Conservation (phyloP, 1,284 basidiomycete genomes). For the Microbotryomycetes sp. region DNA sequence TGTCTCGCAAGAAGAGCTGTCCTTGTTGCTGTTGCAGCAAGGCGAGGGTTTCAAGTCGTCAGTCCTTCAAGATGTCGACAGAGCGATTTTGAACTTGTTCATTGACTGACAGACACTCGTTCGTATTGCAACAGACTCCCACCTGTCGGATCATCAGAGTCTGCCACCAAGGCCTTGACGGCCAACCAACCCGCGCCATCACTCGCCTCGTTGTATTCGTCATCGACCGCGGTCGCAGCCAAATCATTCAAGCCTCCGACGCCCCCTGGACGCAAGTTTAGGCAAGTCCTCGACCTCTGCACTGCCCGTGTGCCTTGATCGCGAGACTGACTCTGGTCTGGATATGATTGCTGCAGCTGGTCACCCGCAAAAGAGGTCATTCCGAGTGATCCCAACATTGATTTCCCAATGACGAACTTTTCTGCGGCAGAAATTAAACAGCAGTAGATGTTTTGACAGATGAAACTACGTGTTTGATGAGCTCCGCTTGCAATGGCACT, state of each 20-base stretch:
- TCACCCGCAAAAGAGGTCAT: background rate
- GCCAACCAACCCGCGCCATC: constrained; percentile 28
- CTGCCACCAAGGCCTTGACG: constrained; percentile 21
- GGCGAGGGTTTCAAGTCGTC: constrained; percentile 27
- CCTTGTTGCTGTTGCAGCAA: constrained; percentile 28
- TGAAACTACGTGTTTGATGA: constrained; percentile 30
- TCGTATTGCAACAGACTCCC: constrained; percentile 12
- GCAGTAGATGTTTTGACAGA: constrained; percentile 1
- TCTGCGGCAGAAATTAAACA: constrained; percentile 7
- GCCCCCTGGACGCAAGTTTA: constrained; percentile 26
- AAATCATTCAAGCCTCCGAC: constrained; percentile 26
- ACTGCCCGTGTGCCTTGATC: background rate
- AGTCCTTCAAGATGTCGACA: too few relatives aligned
- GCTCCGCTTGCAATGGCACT: too few relatives aligned
- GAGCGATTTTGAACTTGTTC: too few relatives aligned
- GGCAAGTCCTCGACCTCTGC: background rate
- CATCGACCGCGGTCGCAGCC: constrained; percentile 5
- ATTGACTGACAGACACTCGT: too few relatives aligned
- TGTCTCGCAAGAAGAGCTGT: constrained; percentile 30
- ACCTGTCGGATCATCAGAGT: constrained; percentile 12
- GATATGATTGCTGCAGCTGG: background rate
- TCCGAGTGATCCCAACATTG: background rate
- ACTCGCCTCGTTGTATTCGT: constrained; percentile 26
- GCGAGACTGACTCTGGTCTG: background rate
- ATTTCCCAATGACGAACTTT: constrained; percentile 1